Evolutionary conservation across 208 protist genomes (phyloP), one percentile per base, ranked within the genome.

Genomic region (Polymyxa betae): DNA sequence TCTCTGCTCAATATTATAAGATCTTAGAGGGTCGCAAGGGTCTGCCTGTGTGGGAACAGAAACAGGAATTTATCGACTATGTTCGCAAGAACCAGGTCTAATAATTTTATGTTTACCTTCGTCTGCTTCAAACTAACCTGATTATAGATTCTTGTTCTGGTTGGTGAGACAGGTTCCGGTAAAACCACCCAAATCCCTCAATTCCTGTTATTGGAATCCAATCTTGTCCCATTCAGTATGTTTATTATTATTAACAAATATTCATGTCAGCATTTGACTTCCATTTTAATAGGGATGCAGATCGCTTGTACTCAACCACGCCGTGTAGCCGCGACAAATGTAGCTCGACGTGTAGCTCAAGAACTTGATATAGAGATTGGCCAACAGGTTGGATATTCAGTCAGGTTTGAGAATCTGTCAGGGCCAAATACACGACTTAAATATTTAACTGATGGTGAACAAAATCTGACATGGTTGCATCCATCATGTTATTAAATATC

Each of bases 381-480:
- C 0, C 0, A 91, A 40, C 32, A 95, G 77, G 94, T 95, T 32
- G 95, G 95, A 41, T 96, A 95, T 89, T 92, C 90, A 0, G 95
- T 96, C 77, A 91, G 95, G 78, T 96, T 96, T 90, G 95, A 96
- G 88, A 93, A 95, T 87, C 35, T 92, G 5, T 94, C 93, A 10
- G 66, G 77, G 32, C 0, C 44, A 5, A 90, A 90, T 0, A 96
- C 94, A 12, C 10, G 89, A 1, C 60, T 96, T 29, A 97, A 96
- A 92, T 98, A 96, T 91, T 92, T 97, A 91, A 97, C 96, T 0
- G 96, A 97, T 91, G 96, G 49, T 60, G n/a, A n/a, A n/a, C n/a
- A n/a, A 60, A 60, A 60, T 60, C 49, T 60, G 5, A 29, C 12
- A 95, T 95, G 24, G 41, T 20, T 87, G 29, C n/a, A 46, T 90